Conservation (phyloP, 495 filamentous ascomycete species). For the Penicillium argentinense region DNA sequence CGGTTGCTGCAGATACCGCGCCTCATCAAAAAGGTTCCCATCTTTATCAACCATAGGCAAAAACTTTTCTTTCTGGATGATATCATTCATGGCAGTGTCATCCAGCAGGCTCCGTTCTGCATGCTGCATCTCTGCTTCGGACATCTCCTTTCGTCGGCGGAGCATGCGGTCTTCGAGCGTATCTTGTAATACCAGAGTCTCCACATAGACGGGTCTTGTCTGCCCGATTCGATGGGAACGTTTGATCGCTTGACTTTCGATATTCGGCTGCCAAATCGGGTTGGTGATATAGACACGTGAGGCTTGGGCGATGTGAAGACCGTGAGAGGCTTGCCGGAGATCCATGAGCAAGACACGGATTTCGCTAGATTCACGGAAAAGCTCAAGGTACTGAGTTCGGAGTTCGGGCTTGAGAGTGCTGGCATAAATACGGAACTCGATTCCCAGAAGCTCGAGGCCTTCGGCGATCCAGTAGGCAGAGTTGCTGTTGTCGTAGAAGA, state of each 20-base stretch:
- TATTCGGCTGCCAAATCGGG: constrained; percentile 79
- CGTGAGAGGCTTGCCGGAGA: constrained; percentile 80
- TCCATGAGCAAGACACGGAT: constrained; percentile 85
- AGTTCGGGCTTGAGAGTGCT: constrained; percentile 60
- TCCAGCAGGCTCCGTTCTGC: constrained; percentile 70
- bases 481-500: constrained; percentile 91
- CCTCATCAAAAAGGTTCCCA: constrained; percentile 2
- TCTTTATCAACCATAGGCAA: constrained; percentile 53
- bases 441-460: constrained; percentile 72
- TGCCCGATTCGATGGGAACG: constrained; percentile 89
- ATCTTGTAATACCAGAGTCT: constrained; percentile 78
- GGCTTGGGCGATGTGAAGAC: constrained; percentile 78
- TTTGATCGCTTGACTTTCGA: constrained; percentile 91
- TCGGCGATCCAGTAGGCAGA: constrained; percentile 80
- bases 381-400: constrained; percentile 68
- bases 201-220: constrained; percentile 74
- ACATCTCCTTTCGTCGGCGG: constrained; percentile 72
- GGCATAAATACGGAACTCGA: constrained; percentile 82
- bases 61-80: constrained; percentile 73
- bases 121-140: constrained; percentile 66
- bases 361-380: constrained; percentile 67
- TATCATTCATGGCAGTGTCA: constrained; percentile 71
- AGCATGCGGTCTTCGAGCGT: constrained; percentile 88
- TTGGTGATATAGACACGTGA: constrained; percentile 90
- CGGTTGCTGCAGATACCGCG: constrained; percentile 28